A percentile compares a stretch with the other conserved stretches of the same genome.
phyloP scores from a whole-genome alignment of 2,329 filamentous ascomycete species.

The Claviceps cyperi region DNA sequence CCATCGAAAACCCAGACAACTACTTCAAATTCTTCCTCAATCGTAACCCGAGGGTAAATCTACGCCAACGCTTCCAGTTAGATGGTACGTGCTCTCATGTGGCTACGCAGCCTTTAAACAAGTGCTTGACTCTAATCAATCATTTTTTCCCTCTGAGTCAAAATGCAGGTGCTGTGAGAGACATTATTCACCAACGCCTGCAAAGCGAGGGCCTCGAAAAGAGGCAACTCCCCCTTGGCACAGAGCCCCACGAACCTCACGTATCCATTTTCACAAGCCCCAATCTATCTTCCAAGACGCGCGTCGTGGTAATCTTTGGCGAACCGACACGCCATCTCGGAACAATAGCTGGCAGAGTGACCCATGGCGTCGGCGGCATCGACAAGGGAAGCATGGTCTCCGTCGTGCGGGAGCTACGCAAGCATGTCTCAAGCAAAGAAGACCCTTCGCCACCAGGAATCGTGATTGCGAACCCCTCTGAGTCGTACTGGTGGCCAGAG shows the following conservation, averaged over 20 bases:
- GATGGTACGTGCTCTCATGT: slow-evolving; percentile 36
- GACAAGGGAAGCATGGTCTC: slow-evolving; percentile 55
- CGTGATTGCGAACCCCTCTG: slow-evolving; percentile 63
- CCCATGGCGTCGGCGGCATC: slow-evolving; percentile 50
- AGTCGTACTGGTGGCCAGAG: slow-evolving; percentile 62
- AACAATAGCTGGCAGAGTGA: slow-evolving; percentile 54
- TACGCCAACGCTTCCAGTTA: slow-evolving; percentile 58
- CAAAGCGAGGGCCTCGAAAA: slow-evolving; percentile 42
- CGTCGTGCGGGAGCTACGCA: slow-evolving; percentile 35
- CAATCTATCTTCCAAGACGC: neutral
- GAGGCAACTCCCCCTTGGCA: slow-evolving; percentile 45
- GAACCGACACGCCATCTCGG: slow-evolving; percentile 60
- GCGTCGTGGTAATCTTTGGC: slow-evolving; percentile 62
- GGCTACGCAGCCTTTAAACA: too few species aligned
- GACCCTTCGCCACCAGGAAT: slow-evolving; percentile 38
- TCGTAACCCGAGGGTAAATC: slow-evolving; percentile 64
- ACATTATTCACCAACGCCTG: slow-evolving; percentile 49
- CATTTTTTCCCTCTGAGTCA: neutral
- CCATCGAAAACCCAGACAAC: slow-evolving; percentile 48
- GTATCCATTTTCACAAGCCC: slow-evolving; percentile 46
- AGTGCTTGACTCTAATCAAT: too few species aligned
- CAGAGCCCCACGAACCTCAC: slow-evolving; percentile 35
- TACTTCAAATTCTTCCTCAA: slow-evolving; percentile 64
- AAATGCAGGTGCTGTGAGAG: slow-evolving; percentile 43
- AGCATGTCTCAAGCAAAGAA: slow-evolving; percentile 18